phyloP scores from a whole-genome alignment of 164 flowering plant genomes.

The Echeveria elegans region DNA sequence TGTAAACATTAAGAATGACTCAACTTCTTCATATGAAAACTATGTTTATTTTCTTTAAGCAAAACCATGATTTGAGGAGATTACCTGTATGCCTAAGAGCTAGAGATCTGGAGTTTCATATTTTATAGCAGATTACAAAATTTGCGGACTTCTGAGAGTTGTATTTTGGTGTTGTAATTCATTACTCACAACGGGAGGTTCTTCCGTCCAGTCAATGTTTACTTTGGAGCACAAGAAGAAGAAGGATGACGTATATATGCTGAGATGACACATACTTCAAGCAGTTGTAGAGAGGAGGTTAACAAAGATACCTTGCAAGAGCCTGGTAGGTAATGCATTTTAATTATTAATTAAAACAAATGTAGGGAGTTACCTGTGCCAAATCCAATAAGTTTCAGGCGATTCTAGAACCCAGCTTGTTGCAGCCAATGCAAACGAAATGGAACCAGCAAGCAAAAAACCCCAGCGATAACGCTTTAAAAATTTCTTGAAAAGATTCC shows the following conservation, averaged over 20 bases:
- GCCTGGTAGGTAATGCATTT: too few species aligned
- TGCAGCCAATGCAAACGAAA: constrained; percentile 61
- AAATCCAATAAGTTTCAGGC: constrained; percentile 81
- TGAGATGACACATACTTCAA: constrained; percentile 83
- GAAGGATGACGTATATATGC: constrained; percentile 78
- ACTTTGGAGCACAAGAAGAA: constrained; percentile 85
- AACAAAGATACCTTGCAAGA: too few species aligned
- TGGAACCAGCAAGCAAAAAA: constrained; percentile 50
- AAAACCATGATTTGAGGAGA: too few species aligned
- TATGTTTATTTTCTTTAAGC: too few species aligned
- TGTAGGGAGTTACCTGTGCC: constrained; percentile 85
- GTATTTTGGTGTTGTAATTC: constrained; percentile 64
- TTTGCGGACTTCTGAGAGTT: constrained; percentile 9
- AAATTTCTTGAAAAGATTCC: constrained; percentile 38
- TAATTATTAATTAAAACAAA: too few species aligned
- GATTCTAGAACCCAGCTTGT: constrained; percentile 70
- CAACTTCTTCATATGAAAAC: too few species aligned
- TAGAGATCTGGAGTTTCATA: too few species aligned
- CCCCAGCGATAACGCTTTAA: constrained; percentile 62
- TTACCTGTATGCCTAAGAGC: too few species aligned
- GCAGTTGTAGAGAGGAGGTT: neutral
- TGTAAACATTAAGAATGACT: too few species aligned
- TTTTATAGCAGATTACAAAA: neutral
- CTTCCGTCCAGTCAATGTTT: constrained; percentile 16
- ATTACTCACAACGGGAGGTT: constrained; percentile 23